These are phyloP conservation scores for Mediolabrus comicus DNA, from an alignment of 108 stramenopile species.

Conservation along the genomic window DNA sequence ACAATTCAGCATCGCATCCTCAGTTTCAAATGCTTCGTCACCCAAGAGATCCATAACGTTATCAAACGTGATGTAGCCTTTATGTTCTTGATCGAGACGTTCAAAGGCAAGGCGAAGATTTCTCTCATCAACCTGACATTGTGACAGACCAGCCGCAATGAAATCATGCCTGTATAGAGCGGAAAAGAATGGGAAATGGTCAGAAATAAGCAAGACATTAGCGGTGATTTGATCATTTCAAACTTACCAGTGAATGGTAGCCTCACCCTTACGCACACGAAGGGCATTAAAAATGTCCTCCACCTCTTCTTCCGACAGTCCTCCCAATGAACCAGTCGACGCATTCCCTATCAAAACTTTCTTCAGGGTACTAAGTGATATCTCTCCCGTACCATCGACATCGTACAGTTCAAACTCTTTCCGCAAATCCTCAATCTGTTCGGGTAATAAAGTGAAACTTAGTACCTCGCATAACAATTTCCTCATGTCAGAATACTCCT, in stretches of 20 bases:
- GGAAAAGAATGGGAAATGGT: neutral
- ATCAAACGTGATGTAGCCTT: constrained; percentile 86
- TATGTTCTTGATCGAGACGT: constrained; percentile 82
- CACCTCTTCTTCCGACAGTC: constrained; percentile 84
- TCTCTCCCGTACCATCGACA: constrained; percentile 82
- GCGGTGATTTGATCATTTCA: neutral
- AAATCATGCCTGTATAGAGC: constrained; percentile 64
- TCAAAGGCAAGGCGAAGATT: constrained; percentile 88
- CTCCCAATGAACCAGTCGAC: constrained; percentile 80
- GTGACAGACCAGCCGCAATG: constrained; percentile 84
- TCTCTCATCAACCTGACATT: constrained; percentile 86
- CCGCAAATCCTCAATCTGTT: constrained; percentile 83
- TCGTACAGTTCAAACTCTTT: constrained; percentile 88
- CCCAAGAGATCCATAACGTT: constrained; percentile 89
- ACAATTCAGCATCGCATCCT: constrained; percentile 76
- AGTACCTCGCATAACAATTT: constrained; percentile 87
- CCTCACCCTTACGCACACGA: constrained; percentile 81
- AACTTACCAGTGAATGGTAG: constrained; percentile 68
- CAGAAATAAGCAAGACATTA: no score
- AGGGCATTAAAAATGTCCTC: constrained; percentile 89
- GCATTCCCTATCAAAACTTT: constrained; percentile 81
- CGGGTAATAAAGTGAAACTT: constrained; percentile 86
- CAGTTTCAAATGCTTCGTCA: constrained; percentile 60
- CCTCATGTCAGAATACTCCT: constrained; percentile 87
- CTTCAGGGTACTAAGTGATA: constrained; percentile 73